phyloP scores from a whole-genome alignment of 768 basidiomycete species.

The Rhizopogon vinicolor region DNA sequence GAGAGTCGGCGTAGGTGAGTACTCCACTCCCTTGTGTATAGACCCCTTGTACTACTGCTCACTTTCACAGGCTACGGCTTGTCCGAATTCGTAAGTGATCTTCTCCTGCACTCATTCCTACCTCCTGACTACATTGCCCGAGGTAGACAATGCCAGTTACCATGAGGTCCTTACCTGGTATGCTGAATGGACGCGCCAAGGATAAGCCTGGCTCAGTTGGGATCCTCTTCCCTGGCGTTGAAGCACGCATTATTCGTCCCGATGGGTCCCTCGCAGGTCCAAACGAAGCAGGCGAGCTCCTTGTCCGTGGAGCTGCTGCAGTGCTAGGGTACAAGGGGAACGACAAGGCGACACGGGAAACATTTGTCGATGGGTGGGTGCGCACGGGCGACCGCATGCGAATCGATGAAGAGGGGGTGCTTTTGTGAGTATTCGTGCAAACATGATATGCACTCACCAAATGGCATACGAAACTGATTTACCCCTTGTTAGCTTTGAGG shows the following conservation, averaged over 20 bases:
- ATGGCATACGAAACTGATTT: not conserved
- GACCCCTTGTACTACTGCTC: not conserved
- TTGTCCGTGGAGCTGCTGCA: slow-evolving; percentile 44
- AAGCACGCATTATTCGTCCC: slow-evolving; percentile 48
- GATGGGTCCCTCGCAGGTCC: slow-evolving; percentile 47
- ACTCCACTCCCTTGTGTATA: not conserved
- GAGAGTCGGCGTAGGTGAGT: slow-evolving; percentile 37
- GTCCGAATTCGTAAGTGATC: slow-evolving; percentile 47
- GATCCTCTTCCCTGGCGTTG: slow-evolving; percentile 52
- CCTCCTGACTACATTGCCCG: not conserved
- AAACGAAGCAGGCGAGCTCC: slow-evolving; percentile 61
- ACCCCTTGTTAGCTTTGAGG: slow-evolving; percentile 45
- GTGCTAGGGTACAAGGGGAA: slow-evolving; percentile 65
- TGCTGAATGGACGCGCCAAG: slow-evolving; percentile 34
- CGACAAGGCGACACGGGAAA: slow-evolving; percentile 53
- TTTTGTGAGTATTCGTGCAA: slow-evolving; percentile 41
- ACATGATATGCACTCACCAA: not conserved
- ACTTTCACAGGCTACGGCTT: slow-evolving; percentile 50
- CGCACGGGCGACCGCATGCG: slow-evolving; percentile 61
- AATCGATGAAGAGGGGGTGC: slow-evolving; percentile 47
- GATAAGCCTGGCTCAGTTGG: slow-evolving; percentile 39
- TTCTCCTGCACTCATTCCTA: not conserved
- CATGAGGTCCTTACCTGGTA: slow-evolving; percentile 34
- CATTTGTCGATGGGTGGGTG: slow-evolving; percentile 66
- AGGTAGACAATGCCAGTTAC: slow-evolving; percentile 48